A percentile compares a stretch with the other conserved stretches of the same genome.
These are phyloP conservation scores for Lecanosticta acicola DNA, from an alignment of 2,329 filamentous ascomycete species.

Conservation along the genomic window DNA sequence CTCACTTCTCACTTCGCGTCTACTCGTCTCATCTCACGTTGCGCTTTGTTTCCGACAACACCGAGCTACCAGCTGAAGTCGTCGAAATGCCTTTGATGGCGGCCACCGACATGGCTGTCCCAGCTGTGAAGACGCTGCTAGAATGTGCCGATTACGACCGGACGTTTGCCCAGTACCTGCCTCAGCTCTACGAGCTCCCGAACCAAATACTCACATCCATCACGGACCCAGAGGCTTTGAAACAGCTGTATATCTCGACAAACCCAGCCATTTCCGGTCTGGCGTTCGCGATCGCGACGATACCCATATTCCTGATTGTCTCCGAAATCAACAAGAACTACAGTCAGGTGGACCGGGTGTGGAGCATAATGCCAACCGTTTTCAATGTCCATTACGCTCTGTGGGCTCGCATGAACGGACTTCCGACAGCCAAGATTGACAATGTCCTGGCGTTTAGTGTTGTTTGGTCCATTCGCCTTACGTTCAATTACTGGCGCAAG, in stretches of 20 bases:
- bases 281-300: conserved; percentile 65
- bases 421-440: conserved; percentile 67
- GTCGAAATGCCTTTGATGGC: too few relatives aligned
- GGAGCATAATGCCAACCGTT: conserved; percentile 82
- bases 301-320: conserved; percentile 63
- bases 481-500: conserved; percentile 94
- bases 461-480: conserved; percentile 68
- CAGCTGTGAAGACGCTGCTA: conserved; percentile 60
- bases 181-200: conserved; percentile 50
- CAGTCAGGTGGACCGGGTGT: conserved; percentile 90
- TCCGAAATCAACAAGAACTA: conserved; percentile 90
- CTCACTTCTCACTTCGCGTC: not conserved
- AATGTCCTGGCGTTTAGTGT: conserved; percentile 63
- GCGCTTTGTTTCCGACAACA: too few relatives aligned
- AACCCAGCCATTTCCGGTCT: conserved; percentile 79
- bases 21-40: too few relatives aligned
- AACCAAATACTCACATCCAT: conserved; percentile 49
- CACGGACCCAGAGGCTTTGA: conserved; percentile 56
- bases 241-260: conserved; percentile 70
- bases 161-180: conserved; percentile 72
- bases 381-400: conserved; percentile 78
- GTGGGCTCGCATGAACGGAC: conserved; percentile 72
- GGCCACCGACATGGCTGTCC: conserved; percentile 41
- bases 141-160: conserved; percentile 73
- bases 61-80: too few relatives aligned